A percentile compares a stretch with the other conserved stretches of the same genome.
These are phyloP conservation scores for Cylindrotheca closterium DNA, from an alignment of 108 stramenopile species.

Conservation along the genomic window DNA sequence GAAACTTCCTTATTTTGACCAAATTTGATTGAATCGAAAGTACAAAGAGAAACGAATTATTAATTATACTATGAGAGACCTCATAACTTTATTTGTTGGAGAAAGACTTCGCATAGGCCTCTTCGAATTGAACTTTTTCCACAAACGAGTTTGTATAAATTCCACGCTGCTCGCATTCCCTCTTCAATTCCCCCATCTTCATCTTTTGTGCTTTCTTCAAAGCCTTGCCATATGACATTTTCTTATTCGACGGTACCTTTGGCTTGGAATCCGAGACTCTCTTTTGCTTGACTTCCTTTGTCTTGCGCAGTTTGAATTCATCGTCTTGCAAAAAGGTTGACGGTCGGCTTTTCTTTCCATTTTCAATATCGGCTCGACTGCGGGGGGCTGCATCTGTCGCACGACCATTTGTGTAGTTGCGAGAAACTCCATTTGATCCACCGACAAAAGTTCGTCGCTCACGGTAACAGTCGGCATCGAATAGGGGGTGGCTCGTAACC, in stretches of 20 bases:
- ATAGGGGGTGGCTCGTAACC: background rate
- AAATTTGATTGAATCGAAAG: too few relatives aligned
- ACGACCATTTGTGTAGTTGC: background rate
- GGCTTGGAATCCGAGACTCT: background rate
- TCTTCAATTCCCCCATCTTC: conserved; percentile 59
- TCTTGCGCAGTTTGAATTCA: background rate
- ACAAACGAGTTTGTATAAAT: conserved; percentile 68
- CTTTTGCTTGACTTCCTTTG: background rate
- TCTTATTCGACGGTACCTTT: background rate
- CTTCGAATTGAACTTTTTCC: conserved; percentile 80
- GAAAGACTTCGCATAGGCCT: conserved; percentile 56
- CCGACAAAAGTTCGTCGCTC: background rate
- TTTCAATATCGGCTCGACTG: background rate
- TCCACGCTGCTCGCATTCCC: conserved; percentile 67
- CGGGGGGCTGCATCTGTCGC: background rate
- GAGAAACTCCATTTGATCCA: background rate
- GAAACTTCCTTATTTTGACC: too few relatives aligned
- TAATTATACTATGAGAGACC: too few relatives aligned
- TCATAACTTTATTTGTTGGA: background rate
- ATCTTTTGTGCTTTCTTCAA: conserved; percentile 54
- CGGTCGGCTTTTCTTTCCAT: background rate
- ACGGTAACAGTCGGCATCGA: background rate
- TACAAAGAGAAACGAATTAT: too few relatives aligned
- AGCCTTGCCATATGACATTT: conserved; percentile 38
- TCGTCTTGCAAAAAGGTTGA: background rate